Conservation (phyloP, 257 asterid species). For the Verbascum thapsus region DNA sequence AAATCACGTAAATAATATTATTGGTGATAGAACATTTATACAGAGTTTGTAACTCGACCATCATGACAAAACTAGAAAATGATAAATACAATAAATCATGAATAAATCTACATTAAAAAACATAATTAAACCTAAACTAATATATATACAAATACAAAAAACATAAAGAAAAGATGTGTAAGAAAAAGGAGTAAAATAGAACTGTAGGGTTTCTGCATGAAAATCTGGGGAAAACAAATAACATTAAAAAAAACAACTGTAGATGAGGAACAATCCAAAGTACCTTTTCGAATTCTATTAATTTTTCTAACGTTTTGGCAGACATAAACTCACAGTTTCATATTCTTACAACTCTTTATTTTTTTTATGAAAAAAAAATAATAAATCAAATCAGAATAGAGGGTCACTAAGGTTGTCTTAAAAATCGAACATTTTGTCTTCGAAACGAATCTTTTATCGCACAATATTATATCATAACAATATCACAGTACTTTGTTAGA, state of each 20-base stretch:
- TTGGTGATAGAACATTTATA: too few species aligned
- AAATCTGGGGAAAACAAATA: constrained; percentile 32
- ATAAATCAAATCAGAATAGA: constrained; percentile 34
- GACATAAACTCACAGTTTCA: constrained; percentile 43
- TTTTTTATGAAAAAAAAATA: constrained; percentile 19
- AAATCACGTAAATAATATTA: too few species aligned
- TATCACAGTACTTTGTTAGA: too few species aligned
- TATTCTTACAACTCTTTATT: not conserved
- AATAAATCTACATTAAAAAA: too few species aligned
- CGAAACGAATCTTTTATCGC: too few species aligned
- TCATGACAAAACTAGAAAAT: too few species aligned
- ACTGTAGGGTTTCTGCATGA: constrained; percentile 41
- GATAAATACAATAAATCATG: too few species aligned
- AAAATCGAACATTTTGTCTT: constrained; percentile 28
- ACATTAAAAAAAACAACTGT: not conserved
- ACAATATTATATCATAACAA: too few species aligned
- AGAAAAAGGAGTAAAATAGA: not conserved
- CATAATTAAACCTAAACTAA: too few species aligned
- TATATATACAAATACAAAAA: too few species aligned
- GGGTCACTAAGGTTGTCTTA: constrained; percentile 40
- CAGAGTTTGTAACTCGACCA: too few species aligned
- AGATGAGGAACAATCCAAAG: constrained; percentile 31
- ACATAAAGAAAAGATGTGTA: not conserved
- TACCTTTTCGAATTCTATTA: constrained; percentile 29
- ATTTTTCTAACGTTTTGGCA: constrained; percentile 40